These are phyloP conservation scores for Ceratonia siliqua DNA, from an alignment of 306 rosid genomes.

Conservation along the genomic window DNA sequence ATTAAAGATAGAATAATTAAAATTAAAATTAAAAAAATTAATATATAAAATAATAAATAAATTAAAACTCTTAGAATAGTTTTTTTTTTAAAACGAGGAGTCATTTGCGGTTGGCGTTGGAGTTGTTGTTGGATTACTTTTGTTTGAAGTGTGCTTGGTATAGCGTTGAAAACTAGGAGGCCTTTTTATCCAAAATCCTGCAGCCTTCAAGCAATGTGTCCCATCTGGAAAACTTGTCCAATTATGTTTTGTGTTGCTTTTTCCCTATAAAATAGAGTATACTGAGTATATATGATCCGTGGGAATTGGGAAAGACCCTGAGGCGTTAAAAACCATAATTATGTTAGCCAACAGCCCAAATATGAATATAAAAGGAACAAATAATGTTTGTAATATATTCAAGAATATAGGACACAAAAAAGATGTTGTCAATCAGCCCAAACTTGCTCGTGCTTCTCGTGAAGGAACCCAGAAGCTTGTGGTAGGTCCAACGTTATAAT, in stretches of 20 bases:
- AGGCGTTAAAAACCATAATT: background rate
- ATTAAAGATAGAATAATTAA: no score
- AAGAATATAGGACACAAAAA: slow-evolving; percentile 20
- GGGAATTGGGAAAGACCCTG: background rate
- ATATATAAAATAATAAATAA: background rate
- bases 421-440: background rate
- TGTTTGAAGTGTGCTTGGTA: slow-evolving; percentile 43
- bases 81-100: no score
- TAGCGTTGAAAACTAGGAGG: slow-evolving; percentile 56
- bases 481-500: slow-evolving; percentile 16
- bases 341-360: background rate
- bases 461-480: background rate
- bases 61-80: no score
- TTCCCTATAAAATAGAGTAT: background rate
- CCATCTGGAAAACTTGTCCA: slow-evolving; percentile 8
- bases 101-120: no score
- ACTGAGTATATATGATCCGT: no score
- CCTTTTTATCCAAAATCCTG: slow-evolving; percentile 31
- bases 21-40: no score
- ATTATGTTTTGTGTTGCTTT: background rate
- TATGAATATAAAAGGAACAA: slow-evolving; percentile 21
- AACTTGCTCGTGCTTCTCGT: background rate
- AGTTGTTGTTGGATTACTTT: slow-evolving; percentile 37
- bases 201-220: slow-evolving; percentile 12
- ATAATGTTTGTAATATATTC: background rate